A percentile compares a stretch with the other conserved stretches of the same genome.
phyloP scores from a whole-genome alignment of 345 rosid genomes.

The Reutealis trisperma region DNA sequence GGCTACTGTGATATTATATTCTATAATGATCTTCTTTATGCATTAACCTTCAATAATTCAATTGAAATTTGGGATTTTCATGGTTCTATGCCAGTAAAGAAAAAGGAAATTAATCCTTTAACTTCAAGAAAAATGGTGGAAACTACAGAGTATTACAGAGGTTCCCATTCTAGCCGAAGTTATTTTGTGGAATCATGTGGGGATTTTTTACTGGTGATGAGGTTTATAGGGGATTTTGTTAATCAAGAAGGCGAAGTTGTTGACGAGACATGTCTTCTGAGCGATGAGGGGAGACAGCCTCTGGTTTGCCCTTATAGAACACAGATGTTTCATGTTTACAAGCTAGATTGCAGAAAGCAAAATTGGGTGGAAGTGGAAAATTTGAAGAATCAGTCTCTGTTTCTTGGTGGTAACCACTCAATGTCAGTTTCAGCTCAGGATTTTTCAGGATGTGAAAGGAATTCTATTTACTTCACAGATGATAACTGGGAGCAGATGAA shows the following conservation, averaged over 20 bases:
- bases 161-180: background rate
- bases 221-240: constrained; percentile 22
- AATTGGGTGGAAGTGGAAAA: constrained; percentile 8
- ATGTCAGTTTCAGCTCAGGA: background rate
- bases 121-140: background rate
- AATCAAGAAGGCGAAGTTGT: constrained; percentile 6
- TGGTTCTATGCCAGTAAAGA: background rate
- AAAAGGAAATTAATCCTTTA: background rate
- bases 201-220: constrained; percentile 17
- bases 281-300: constrained; percentile 19
- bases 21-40: background rate
- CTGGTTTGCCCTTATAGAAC: constrained; percentile 23
- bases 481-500: constrained; percentile 23
- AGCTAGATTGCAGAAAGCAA: constrained; percentile 3
- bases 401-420: constrained; percentile 27
- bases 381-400: constrained; percentile 9
- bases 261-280: constrained; percentile 17
- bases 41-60: background rate
- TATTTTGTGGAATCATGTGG: constrained; percentile 24
- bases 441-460: background rate
- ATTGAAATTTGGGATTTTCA: constrained; percentile 7
- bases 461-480: constrained; percentile 24
- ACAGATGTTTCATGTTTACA: constrained; percentile 11
- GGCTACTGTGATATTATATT: background rate
- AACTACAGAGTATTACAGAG: background rate